Evolutionary conservation across 1,139 yeast species (phyloP), one percentile per base, ranked within the genome.

Genomic region (Yamadazyma atmosphaerica): DNA sequence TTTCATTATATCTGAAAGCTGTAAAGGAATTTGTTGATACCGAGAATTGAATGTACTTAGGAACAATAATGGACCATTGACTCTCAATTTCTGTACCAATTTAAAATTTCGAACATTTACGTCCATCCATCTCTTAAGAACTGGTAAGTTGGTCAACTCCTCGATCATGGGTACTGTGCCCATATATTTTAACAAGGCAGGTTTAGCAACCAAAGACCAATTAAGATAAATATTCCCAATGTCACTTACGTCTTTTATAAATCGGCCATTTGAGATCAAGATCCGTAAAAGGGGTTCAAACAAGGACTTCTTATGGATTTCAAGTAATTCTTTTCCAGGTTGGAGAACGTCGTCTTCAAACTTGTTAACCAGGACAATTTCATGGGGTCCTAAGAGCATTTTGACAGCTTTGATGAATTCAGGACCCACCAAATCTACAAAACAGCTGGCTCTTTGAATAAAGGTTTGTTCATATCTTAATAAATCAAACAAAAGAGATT

Each of bases 21-120:
- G 83, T 30, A 87, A 66, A 1, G 88, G 84, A 40, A 86, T 69
- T 35, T 83, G 79, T 39, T 85, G 88, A 40, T 86, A 71, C 12
- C 94, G 74, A 4, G 88, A 85, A 45, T 85, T 81, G 46, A 86
- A 85, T 0, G 94, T 84, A 50, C 87, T 83, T 49, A 85, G 76
- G 51, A 84, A 83, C 33, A 85, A 56, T 63, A 86, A 49, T 64
- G 83, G 55, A 54, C 81, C 65, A 77, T 78, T 54, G 55, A 83
- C 62, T 56, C 65, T 42, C 74, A 75, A 49, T 61, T 70, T 53
- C 57, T 67, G 50, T 54, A 77, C 58, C 59, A 68, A 52, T 50
- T 63, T 58, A 62, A 77, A 55, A 30, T 50, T 49, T 34, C 66
- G 47, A 2, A 61, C 61, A 26, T 74, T 75, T 46, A 68, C 67